phyloP scores from a whole-genome alignment of 75 land plant species.

The Gnetum montanum region DNA sequence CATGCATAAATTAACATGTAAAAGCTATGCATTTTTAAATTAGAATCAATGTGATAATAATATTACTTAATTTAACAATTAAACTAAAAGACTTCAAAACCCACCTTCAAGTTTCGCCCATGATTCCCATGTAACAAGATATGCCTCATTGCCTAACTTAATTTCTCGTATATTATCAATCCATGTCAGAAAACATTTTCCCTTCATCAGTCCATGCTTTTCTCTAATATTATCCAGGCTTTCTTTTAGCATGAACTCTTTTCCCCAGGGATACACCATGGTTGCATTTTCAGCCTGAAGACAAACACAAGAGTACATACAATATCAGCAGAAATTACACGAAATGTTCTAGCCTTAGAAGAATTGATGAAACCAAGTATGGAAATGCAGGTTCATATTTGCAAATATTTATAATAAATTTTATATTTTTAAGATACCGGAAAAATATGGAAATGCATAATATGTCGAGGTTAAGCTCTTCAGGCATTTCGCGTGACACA shows the following conservation, averaged over 20 bases:
- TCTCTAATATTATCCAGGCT: conserved; percentile 8
- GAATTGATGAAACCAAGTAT: no score
- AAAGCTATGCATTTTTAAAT: neutral
- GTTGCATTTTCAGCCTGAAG: conserved; percentile 24
- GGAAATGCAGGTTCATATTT: no score
- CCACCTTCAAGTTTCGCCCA: conserved; percentile 35
- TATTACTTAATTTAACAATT: conserved; percentile 2
- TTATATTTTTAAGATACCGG: no score
- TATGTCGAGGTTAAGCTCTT: no score
- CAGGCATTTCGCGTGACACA: no score
- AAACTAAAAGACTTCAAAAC: no score
- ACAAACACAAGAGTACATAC: no score
- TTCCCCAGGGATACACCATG: conserved; percentile 44
- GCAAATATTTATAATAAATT: no score
- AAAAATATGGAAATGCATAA: no score
- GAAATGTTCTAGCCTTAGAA: no score
- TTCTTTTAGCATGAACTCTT: conserved; percentile 15
- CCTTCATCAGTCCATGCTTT: conserved; percentile 24
- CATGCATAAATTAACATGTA: neutral
- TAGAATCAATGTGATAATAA: neutral
- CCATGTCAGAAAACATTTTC: conserved; percentile 23
- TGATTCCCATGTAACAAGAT: conserved; percentile 37
- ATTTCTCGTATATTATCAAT: conserved; percentile 31
- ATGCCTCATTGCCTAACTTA: conserved; percentile 29
- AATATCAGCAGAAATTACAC: neutral